Evolutionary conservation across 2,329 filamentous ascomycete species (phyloP).

Genomic region (Tolypocladium inflatum): DNA sequence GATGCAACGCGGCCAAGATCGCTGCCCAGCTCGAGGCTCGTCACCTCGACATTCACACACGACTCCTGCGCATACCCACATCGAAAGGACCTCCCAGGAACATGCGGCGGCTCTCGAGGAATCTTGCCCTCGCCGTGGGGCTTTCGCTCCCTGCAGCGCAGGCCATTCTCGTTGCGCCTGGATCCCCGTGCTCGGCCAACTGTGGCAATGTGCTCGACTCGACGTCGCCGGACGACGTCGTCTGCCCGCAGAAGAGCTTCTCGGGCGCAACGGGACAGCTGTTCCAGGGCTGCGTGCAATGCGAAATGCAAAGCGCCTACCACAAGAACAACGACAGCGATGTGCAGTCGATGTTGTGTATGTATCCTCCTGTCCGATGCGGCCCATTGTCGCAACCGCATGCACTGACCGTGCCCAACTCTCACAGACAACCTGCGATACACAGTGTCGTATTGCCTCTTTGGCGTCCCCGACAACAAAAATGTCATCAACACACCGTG

Average conservation of each 20-base stretch:
- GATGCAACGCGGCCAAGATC: neutral
- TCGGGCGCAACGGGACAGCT: slow-evolving; percentile 32
- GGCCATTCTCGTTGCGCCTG: slow-evolving; percentile 32
- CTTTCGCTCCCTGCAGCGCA: slow-evolving; percentile 9
- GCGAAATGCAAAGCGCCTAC: slow-evolving; percentile 41
- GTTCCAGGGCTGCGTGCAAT: slow-evolving; percentile 41
- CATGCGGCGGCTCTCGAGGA: neutral
- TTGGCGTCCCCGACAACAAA: slow-evolving; percentile 33
- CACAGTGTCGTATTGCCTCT: slow-evolving; percentile 45
- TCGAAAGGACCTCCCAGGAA: neutral
- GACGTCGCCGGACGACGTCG: slow-evolving; percentile 36
- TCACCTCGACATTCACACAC: neutral
- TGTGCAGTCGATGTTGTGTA: slow-evolving; percentile 45
- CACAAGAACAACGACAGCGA: slow-evolving; percentile 38
- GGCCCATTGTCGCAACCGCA: neutral
- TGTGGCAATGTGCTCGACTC: slow-evolving; percentile 44
- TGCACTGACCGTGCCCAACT: slow-evolving; percentile 5
- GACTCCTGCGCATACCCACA: neutral
- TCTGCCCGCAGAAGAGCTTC: slow-evolving; percentile 34
- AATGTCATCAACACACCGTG: slow-evolving; percentile 35
- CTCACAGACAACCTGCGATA: slow-evolving; percentile 49
- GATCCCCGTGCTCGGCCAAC: slow-evolving; percentile 38
- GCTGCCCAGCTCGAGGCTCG: neutral
- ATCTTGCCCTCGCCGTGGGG: neutral
- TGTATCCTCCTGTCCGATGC: slow-evolving; percentile 15